Evolutionary conservation across 129 eudicot genomes (phyloP), one percentile per base, ranked within the genome.

Genomic region (Rutidosis leptorrhynchoides): DNA sequence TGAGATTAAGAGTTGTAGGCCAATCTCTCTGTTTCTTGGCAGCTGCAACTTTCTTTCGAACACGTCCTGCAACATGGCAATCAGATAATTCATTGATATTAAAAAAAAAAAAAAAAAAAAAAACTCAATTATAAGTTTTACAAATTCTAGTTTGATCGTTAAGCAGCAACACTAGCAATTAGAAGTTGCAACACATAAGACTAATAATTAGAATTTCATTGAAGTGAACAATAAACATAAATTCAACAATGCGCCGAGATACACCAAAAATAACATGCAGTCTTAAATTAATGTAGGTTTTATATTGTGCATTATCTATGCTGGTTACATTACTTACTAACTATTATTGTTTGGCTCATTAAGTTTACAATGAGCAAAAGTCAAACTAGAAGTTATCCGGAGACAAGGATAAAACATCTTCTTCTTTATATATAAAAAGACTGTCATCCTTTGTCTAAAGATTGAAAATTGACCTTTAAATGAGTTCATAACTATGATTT

Each of bases 41-140:
- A 58, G 70, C 71, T 24, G 48, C n/a, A 57, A 86, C 67, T 37
- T 60, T 62, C 27, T 3, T 2, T 35, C 33, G 16, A 45, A 86
- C 60, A 68, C 63, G 74, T 80, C 74, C 93, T 83, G 82, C 69
- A 51, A 63, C 43, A 45, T 57, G 62, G 26, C 43, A 65, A 69
- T n/a, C 7, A 25, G 46, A 43, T 16, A 21, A 20, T 27, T 12
- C 46, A 40, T 11, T 40, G 46, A 40, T 40, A 2, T 32, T 7
- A 32, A 32, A 32, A 32, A 56, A 21, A 14, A 33, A 21, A 14
- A 43, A 46, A 26, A n/a, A 30, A 30, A 24, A 16, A 45, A 67
- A 65, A 43, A 65, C 56, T 56, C 20, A 56, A 23, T 10, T 49
- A n/a, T 27, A 17, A 45, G 30, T 56, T 28, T n/a, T 45, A 65